phyloP scores from a whole-genome alignment of 1,139 yeast genomes.

The Candida sp. region DNA sequence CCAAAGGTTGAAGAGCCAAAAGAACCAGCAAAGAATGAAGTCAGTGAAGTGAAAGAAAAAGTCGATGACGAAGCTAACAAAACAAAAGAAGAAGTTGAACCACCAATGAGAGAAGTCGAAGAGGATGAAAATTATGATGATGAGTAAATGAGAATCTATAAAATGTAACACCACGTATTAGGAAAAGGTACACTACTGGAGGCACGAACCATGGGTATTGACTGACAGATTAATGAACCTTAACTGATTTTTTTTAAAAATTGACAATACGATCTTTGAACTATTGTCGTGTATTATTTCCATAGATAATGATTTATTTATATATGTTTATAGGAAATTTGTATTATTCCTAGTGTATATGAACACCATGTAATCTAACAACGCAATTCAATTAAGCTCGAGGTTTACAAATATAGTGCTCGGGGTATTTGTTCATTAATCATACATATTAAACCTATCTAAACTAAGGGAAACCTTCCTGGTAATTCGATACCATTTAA shows the following conservation, averaged over 20 bases:
- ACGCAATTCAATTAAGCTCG: too few relatives aligned
- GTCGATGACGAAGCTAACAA: constrained; percentile 24
- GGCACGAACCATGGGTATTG: neutral
- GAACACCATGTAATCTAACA: too few relatives aligned
- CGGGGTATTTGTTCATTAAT: neutral
- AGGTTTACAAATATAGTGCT: too few relatives aligned
- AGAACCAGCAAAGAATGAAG: constrained; percentile 7
- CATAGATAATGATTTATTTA: neutral
- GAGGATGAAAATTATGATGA: constrained; percentile 76
- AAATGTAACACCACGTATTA: neutral
- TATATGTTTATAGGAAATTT: neutral
- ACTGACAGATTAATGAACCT: neutral
- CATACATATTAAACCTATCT: neutral
- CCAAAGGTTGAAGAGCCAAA: constrained; percentile 7
- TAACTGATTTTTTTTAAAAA: neutral
- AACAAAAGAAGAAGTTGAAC: constrained; percentile 42
- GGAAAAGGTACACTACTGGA: neutral
- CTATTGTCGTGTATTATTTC: neutral
- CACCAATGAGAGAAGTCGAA: constrained; percentile 72
- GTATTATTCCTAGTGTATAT: too few relatives aligned
- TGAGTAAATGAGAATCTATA: constrained; percentile 1
- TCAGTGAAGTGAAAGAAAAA: constrained; percentile 19
- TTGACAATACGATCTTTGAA: neutral
- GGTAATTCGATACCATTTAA: neutral
- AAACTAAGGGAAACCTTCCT: neutral